These are phyloP conservation scores for Knufia petricola DNA, from an alignment of 2,329 filamentous ascomycete species.

Conservation along the genomic window DNA sequence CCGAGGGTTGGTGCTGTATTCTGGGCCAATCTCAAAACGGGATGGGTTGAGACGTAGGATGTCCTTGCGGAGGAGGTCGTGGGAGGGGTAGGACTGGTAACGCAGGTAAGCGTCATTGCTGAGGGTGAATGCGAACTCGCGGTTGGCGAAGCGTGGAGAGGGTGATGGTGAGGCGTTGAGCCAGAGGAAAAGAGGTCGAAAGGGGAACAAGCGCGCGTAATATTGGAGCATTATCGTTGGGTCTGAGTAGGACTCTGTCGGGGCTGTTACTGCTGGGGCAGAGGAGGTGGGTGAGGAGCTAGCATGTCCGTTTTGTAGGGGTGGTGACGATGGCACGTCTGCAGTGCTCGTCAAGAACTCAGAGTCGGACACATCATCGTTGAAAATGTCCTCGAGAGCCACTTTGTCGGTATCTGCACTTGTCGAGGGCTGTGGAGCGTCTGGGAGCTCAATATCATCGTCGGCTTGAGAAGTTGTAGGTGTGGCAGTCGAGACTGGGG, in stretches of 20 bases:
- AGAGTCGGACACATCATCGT: constrained; percentile 30
- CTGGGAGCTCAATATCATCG: constrained; percentile 19
- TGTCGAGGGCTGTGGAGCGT: constrained; percentile 16
- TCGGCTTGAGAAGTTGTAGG: constrained; percentile 8
- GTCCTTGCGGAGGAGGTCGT: constrained; percentile 75
- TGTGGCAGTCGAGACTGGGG: constrained; percentile 11
- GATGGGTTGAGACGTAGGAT: constrained; percentile 79
- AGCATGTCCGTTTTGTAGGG: constrained; percentile 28
- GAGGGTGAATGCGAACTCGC: constrained; percentile 94
- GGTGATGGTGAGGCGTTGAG: constrained; percentile 86
- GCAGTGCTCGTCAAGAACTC: constrained; percentile 44
- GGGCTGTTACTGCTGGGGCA: constrained; percentile 16
- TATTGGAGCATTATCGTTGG: constrained; percentile 84
- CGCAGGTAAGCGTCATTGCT: constrained; percentile 84
- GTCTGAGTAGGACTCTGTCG: constrained; percentile 13
- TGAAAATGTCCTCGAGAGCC: constrained; percentile 50
- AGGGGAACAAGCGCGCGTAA: constrained; percentile 92
- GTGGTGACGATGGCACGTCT: constrained; percentile 28
- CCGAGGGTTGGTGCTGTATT: constrained; percentile 86
- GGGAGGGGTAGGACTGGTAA: constrained; percentile 70
- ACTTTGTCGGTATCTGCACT: constrained; percentile 23
- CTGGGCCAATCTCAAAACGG: constrained; percentile 96
- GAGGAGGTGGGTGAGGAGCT: constrained; percentile 31
- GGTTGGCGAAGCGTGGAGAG: constrained; percentile 77
- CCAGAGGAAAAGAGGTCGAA: constrained; percentile 93